Percentiles rank a stretch among this genome's conserved stretches.
phyloP scores from a whole-genome alignment of 768 basidiomycete genomes.

The Mycena rosella region DNA sequence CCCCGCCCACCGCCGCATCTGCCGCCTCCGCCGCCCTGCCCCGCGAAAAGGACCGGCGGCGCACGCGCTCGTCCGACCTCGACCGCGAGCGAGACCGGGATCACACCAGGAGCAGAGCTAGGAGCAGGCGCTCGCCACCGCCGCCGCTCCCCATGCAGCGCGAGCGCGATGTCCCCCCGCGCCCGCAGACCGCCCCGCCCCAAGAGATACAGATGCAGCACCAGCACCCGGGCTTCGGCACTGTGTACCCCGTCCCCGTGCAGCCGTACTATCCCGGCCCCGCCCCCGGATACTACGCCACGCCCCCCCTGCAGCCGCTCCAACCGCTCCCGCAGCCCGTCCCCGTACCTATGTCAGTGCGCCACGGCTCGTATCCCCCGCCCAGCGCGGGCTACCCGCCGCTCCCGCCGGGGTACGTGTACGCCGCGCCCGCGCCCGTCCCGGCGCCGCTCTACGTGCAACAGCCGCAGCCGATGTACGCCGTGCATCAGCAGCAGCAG shows the following conservation, averaged over 20 bases:
- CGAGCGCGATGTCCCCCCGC: neutral
- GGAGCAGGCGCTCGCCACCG: slow-evolving; percentile 6
- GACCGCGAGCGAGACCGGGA: neutral
- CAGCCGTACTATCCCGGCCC: neutral
- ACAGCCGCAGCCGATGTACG: no score
- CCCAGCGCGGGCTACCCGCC: no score
- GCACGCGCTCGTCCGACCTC: neutral
- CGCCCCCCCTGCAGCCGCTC: neutral
- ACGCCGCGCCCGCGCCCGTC: neutral
- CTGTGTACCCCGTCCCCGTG: neutral
- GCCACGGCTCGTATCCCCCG: no score
- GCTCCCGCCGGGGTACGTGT: no score
- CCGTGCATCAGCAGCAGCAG: no score
- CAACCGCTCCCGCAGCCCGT: no score
- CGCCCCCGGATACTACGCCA: neutral
- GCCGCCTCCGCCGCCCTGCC: neutral
- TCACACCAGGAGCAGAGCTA: neutral
- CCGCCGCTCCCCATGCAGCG: neutral
- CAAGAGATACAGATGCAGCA: no score
- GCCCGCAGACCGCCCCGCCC: slow-evolving; percentile 8
- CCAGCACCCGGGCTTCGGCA: no score
- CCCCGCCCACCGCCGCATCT: slow-evolving; percentile 13
- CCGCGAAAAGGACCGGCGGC: neutral
- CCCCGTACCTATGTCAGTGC: no score
- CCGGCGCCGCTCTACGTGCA: no score